phyloP scores from a whole-genome alignment of 805 yeast species.

The Candida sanyiensis region DNA sequence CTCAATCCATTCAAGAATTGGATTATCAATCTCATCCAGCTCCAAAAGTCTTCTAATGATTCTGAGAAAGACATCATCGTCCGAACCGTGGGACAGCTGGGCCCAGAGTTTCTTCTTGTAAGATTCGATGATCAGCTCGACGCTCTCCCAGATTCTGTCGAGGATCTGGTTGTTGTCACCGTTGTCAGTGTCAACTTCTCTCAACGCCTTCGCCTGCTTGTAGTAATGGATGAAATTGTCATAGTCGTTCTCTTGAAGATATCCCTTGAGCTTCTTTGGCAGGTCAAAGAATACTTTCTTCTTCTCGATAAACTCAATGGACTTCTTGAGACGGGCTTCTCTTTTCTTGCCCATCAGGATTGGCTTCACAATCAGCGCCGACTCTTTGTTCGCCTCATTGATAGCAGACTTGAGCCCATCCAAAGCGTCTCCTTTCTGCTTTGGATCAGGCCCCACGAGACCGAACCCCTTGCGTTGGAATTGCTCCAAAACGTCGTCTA shows the following conservation, averaged over 20 bases:
- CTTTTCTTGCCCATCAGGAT: constrained; percentile 45
- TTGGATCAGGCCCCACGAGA: constrained; percentile 12
- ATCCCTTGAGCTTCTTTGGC: constrained; percentile 42
- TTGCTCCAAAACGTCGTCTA: constrained; percentile 55
- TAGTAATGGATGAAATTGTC: constrained; percentile 54
- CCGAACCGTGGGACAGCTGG: constrained; percentile 28
- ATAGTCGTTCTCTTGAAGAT: constrained; percentile 47
- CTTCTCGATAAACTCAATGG: constrained; percentile 46
- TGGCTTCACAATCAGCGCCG: constrained; percentile 54
- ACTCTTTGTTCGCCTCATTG: constrained; percentile 44
- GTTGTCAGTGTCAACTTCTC: constrained; percentile 16
- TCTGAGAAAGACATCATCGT: constrained; percentile 30
- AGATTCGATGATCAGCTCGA: constrained; percentile 45
- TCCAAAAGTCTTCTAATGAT: constrained; percentile 53
- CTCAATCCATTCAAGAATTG: constrained; percentile 57
- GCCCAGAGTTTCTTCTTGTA: constrained; percentile 54
- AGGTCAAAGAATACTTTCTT: constrained; percentile 51
- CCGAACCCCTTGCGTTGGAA: constrained; percentile 36
- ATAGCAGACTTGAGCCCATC: constrained; percentile 35
- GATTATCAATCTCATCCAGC: constrained; percentile 58
- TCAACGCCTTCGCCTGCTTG: constrained; percentile 38
- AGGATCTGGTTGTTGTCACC: constrained; percentile 32
- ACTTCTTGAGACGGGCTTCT: constrained; percentile 42
- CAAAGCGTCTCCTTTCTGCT: constrained; percentile 21
- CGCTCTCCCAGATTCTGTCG: constrained; percentile 50